Base-by-base conservation (phyloP, 2,329 filamentous ascomycete genomes). In the Neopestalotiopsis rosae region DNA sequence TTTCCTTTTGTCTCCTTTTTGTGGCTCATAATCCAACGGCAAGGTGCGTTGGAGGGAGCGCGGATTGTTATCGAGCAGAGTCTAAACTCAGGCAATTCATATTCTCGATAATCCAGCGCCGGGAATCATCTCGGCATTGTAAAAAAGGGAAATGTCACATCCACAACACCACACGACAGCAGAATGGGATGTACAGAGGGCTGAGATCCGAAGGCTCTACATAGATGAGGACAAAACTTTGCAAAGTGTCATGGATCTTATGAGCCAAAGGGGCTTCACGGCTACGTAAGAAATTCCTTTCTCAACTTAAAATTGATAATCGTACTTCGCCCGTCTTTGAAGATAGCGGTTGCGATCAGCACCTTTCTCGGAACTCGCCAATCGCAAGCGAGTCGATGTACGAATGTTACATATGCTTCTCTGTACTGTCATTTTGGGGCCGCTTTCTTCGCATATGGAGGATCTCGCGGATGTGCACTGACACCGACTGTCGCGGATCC, bases 221-320 rank as follows among this genome's bases (percentile, higher is more conserved):
- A 65, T 77, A 13, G 72, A 76, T 4, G 76, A 77, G 70, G 76
- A 76, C 63, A 71, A 73, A 68, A 74, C 74, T 6, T 71, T 77
- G 12, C 76, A 76, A 71, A 73, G 76, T 69, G 76, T 77, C 32
- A 77, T 77, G 73, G 70, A 72, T 30, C 73, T 76, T 24, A 72
- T 77, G 72, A 71, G 65, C 67, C 71, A 66, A 71, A 69, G 70
- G 72, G 74, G 10, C 75, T 77, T 69, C 72, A 68, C 58, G 73
- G 65, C 76, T 68, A 75, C 76, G 76, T 77, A 74, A 74, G 75
- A 68, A 64, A 38, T 38, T 32, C 3, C 38, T 10, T 64, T 45
- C 34, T 64, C 40, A 24, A 2, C 20, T 13, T 49, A 7, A 14
- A n/a, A 13, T 10, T 7, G n/a, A 38, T 24, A 42, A 38, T 38